Evolutionary conservation across 768 basidiomycete species (phyloP).

Genomic region (Chiua virens): DNA sequence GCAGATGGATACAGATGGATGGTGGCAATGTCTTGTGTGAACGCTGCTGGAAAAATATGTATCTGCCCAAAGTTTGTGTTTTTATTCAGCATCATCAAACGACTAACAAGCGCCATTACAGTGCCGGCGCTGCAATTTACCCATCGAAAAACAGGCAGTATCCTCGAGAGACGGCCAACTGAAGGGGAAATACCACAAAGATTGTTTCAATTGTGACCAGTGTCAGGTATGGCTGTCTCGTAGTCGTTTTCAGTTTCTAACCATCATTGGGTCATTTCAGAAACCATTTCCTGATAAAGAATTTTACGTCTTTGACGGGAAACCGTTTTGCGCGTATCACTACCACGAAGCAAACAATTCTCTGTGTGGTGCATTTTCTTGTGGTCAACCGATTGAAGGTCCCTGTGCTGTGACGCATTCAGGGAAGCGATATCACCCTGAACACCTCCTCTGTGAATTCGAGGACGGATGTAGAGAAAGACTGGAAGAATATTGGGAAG

Average conservation of each 20-base stretch:
- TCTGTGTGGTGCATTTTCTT: conserved; percentile 74
- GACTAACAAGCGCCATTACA: conserved; percentile 27
- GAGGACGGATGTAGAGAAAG: conserved; percentile 51
- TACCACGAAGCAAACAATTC: conserved; percentile 93
- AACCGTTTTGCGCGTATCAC: conserved; percentile 88
- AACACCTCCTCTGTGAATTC: conserved; percentile 84
- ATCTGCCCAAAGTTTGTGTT: conserved; percentile 77
- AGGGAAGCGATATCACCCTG: conserved; percentile 83
- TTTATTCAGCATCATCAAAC: neutral
- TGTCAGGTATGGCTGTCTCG: conserved; percentile 59
- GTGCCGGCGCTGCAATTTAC: conserved; percentile 85
- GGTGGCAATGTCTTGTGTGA: conserved; percentile 82
- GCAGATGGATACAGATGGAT: conserved; percentile 80
- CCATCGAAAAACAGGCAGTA: conserved; percentile 90
- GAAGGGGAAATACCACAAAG: conserved; percentile 92
- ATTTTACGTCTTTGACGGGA: conserved; percentile 90
- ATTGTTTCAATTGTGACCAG: conserved; percentile 85
- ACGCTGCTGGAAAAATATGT: conserved; percentile 94
- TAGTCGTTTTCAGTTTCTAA: conserved; percentile 5
- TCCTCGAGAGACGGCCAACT: conserved; percentile 91
- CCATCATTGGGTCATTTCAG: conserved; percentile 34
- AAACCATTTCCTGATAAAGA: conserved; percentile 89
- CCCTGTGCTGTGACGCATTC: conserved; percentile 86
- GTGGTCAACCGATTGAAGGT: conserved; percentile 90
- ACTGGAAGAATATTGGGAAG: conserved; percentile 86